Evolutionary conservation across 441 rosid genomes (phyloP).

Genomic region (Erodium moschatum): DNA sequence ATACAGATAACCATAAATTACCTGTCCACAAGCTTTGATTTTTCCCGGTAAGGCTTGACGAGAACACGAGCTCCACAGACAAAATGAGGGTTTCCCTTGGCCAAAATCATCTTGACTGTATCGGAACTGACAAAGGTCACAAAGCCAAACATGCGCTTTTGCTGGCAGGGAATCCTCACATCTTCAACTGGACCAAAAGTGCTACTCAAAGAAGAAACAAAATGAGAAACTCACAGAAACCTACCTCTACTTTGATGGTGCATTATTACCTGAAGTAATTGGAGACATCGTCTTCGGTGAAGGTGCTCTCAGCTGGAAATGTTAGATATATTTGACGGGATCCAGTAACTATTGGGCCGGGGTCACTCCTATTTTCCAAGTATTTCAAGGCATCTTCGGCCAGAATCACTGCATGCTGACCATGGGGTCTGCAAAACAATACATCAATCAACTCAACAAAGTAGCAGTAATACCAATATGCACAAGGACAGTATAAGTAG

Average conservation of each 20-base stretch:
- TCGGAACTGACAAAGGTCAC: constrained; percentile 66
- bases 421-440: constrained; percentile 61
- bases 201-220: constrained; percentile 24
- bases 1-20: constrained; percentile 5
- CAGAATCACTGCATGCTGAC: constrained; percentile 79
- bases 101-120: constrained; percentile 59
- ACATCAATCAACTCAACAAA: not conserved
- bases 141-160: constrained; percentile 88
- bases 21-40: constrained; percentile 61
- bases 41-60: constrained; percentile 90
- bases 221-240: constrained; percentile 14
- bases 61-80: constrained; percentile 83
- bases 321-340: constrained; percentile 86
- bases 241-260: not conserved
- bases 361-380: constrained; percentile 42
- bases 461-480: no score
- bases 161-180: constrained; percentile 87
- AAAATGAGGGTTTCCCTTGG: constrained; percentile 83
- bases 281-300: constrained; percentile 77
- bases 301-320: constrained; percentile 84
- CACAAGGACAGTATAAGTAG: not conserved
- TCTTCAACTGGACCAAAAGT: constrained; percentile 85
- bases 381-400: constrained; percentile 67
- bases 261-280: constrained; percentile 56
- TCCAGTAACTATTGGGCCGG: constrained; percentile 49